Base-by-base conservation (phyloP, 176 grass and related monocot species). In the Oryza officinalis region DNA sequence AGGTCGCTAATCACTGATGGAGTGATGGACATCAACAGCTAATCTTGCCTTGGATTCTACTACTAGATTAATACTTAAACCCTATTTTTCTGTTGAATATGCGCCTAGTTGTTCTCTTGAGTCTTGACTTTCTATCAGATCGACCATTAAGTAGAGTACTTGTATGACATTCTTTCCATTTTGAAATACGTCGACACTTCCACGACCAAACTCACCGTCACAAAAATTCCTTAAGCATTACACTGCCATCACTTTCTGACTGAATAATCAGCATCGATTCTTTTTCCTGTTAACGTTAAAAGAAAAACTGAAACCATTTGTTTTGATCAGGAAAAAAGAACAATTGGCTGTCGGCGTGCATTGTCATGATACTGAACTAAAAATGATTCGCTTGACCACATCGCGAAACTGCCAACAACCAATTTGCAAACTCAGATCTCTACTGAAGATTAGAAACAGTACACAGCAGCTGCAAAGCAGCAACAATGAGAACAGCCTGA, bases 401-500 rank as follows among this genome's bases (percentile, higher is more conserved):
- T 54, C 46, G 27, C 27, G 65, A 3, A 82, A 49, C 67, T 72
- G 10, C 80, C 68, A 64, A 12, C 59, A 65, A 44, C 81, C 18
- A 65, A 65, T 20, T 41, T 63, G 20, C 59, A 37, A 65, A 23
- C n/a, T 65, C 70, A 74, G 54, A 74, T 74, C 59, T 74, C 17
- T 54, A 54, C 50, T 20, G 50, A 8, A 31, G 11, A 23, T 14
- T 26, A 63, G 37, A 32, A 3, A 63, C 0, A 74, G 23, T 18
- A 64, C 41, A 59, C 52, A 59, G 6, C 47, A 50, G 47, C 47
- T 18, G 54, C 18, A 60, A 1, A 23, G 22, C 20, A 9, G 54
- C 33, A 8, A 27, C 71, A 47, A 74, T 26, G 70, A 26, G 57
- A 74, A 33, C 27, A 74, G 40, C 20, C 73, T 83, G 57, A 47